Conservation (phyloP, 495 filamentous ascomycete genomes). For the Xeromyces bisporus region DNA sequence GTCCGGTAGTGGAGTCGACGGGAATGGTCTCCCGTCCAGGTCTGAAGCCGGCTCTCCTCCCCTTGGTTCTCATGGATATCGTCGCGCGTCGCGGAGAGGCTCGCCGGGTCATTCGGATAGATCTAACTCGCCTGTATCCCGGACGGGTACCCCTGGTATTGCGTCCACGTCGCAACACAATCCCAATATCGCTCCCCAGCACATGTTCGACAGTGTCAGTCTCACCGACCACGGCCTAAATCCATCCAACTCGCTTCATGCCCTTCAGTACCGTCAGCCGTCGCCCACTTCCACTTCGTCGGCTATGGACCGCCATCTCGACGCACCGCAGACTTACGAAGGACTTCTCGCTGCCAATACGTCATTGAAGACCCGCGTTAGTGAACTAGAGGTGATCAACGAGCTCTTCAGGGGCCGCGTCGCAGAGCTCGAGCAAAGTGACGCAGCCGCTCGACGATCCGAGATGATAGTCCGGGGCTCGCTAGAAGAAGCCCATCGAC, state of each 20-base stretch:
- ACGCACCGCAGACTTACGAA: constrained; percentile 66
- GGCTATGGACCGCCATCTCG: constrained; percentile 55
- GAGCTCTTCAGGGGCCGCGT: constrained; percentile 83
- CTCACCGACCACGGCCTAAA: constrained; percentile 47
- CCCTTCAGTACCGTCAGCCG: constrained; percentile 38
- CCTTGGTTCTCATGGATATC: constrained; percentile 34
- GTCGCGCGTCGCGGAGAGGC: constrained; percentile 53
- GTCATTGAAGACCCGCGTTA: constrained; percentile 73
- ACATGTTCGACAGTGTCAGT: constrained; percentile 59
- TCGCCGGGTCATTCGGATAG: constrained; percentile 59
- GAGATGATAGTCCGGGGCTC: constrained; percentile 46
- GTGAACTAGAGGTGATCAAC: constrained; percentile 90
- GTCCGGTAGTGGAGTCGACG: constrained; percentile 35
- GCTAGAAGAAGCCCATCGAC: constrained; percentile 55
- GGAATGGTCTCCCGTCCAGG: constrained; percentile 39
- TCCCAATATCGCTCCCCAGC: constrained; percentile 59
- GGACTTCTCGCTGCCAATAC: constrained; percentile 60
- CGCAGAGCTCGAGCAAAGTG: constrained; percentile 66
- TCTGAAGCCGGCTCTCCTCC: constrained; percentile 40
- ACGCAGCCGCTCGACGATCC: constrained; percentile 44
- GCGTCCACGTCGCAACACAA: constrained; percentile 43
- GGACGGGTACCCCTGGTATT: constrained; percentile 64
- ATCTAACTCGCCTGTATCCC: constrained; percentile 73
- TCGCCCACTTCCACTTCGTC: constrained; percentile 57
- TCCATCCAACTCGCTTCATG: constrained; percentile 36